Evolutionary conservation across 805 yeast genomes (phyloP).

Genomic region (Yarrowia sp.): DNA sequence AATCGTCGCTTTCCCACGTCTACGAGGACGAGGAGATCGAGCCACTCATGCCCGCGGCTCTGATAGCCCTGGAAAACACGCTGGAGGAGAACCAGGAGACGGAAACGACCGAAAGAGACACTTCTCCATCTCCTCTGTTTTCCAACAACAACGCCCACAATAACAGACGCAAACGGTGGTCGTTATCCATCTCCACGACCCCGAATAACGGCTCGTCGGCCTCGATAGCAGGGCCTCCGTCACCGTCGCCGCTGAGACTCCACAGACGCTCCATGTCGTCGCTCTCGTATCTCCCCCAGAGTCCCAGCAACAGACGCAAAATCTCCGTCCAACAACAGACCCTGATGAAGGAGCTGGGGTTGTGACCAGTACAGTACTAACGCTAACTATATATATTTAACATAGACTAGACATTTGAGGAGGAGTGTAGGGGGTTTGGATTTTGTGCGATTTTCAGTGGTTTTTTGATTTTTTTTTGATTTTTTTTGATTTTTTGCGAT

Average conservation of each 20-base stretch:
- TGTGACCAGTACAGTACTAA: conserved; percentile 14
- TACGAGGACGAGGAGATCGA: conserved; percentile 30
- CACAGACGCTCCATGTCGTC: conserved; percentile 26
- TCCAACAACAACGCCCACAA: background rate
- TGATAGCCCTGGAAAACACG: conserved; percentile 9
- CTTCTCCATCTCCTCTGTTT: conserved; percentile 6
- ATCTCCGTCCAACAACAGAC: conserved; percentile 22
- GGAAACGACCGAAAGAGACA: background rate
- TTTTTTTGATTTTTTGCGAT: too few species aligned
- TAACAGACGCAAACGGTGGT: conserved; percentile 20
- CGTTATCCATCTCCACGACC: conserved; percentile 16
- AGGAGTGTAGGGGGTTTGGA: background rate
- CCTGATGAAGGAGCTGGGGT: conserved; percentile 26
- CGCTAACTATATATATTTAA: conserved; percentile 10
- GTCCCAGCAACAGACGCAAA: conserved; percentile 3
- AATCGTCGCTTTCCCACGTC: conserved; percentile 15
- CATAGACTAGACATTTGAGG: background rate
- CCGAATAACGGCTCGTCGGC: conserved; percentile 5
- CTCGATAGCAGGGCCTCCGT: conserved; percentile 19
- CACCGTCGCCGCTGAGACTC: conserved; percentile 12
- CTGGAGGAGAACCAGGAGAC: background rate
- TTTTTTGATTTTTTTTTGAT: too few species aligned
- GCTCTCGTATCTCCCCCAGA: conserved; percentile 17
- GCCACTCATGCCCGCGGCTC: conserved; percentile 7
- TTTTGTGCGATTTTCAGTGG: background rate